Evolutionary conservation across 371 early-diverging fungal species (phyloP), one percentile per base, ranked within the genome.

Genomic region (Mucor ambiguus): DNA sequence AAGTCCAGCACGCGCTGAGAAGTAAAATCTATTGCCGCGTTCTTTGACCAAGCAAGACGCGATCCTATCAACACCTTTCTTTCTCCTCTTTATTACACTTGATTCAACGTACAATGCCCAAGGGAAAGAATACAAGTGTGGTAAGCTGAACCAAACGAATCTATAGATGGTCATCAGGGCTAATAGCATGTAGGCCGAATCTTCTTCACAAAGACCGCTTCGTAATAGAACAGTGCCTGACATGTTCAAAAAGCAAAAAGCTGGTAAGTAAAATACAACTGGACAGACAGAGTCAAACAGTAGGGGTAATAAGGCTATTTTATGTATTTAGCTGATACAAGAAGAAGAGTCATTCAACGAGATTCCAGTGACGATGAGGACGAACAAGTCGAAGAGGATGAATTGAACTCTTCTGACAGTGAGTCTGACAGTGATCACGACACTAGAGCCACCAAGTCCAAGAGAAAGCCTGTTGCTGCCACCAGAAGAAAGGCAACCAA

Each of bases 221-320:
- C 75, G 75, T 26, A 35, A 63, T 24, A 71, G 33, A 57, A 71
- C 75, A 32, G 72, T 75, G 6, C 69, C 75, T 56, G 69, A 72
- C 22, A 63, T 75, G 61, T 75, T 75, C 56, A 49, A 54, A 16
- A 69, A 67, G n/a, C 72, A 75, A 61, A 72, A 66, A 38, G 55
- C 62, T 26, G 61, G 65, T 61, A 64, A 61, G 38, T 28, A 18
- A 43, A 43, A 12, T 35, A 26, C 3, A 56, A 9, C 10, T 10
- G 0, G 9, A 56, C 2, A n/a, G 32, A 33, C 16, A 32, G 10
- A n/a, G 1, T 56, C 24, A 18, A n/a, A n/a, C 49, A 49, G 26
- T 49, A 2, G 22, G n/a, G 9, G 10, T n/a, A n/a, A n/a, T n/a
- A n/a, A n/a, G n/a, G n/a, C n/a, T n/a, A n/a, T n/a, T n/a, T n/a